Conservation (phyloP, 202 grass and related monocot genomes). For the Carex sylvatica region DNA sequence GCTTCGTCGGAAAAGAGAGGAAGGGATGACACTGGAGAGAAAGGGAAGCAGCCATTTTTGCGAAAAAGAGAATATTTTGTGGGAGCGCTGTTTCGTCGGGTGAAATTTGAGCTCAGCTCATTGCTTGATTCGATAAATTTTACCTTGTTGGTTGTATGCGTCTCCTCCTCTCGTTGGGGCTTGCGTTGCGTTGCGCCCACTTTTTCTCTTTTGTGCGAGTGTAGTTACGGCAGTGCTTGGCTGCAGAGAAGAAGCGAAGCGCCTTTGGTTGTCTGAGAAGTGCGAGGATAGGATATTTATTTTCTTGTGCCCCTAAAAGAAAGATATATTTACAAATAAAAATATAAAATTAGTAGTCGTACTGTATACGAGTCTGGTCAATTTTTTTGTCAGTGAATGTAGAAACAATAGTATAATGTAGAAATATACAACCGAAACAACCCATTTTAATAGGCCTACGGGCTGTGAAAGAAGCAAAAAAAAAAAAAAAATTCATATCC, state of each 20-base stretch:
- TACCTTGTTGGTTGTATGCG: neutral
- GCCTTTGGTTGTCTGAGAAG: neutral
- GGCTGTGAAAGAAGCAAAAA: no score
- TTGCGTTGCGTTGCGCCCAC: no score
- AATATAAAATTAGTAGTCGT: no score
- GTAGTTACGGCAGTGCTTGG: neutral
- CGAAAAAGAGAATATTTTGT: neutral
- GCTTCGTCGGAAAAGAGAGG: conserved; percentile 11
- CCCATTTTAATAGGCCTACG: no score
- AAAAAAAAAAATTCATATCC: no score
- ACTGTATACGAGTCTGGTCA: no score
- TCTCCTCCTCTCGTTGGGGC: conserved; percentile 15
- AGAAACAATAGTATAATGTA: no score
- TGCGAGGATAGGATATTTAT: conserved; percentile 16
- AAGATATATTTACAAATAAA: no score
- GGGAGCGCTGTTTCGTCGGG: neutral
- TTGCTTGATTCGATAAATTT: neutral
- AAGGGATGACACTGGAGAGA: conserved; percentile 14
- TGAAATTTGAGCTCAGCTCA: conserved; percentile 6
- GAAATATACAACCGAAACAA: no score
- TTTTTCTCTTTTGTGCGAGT: neutral
- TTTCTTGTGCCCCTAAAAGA: neutral
- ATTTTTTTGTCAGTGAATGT: no score
- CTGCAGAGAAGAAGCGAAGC: neutral
- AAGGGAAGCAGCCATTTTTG: conserved; percentile 16